Evolutionary conservation across 1,284 basidiomycete genomes (phyloP), one percentile per base, ranked within the genome.

Genomic region (Coriolopsis trogii): DNA sequence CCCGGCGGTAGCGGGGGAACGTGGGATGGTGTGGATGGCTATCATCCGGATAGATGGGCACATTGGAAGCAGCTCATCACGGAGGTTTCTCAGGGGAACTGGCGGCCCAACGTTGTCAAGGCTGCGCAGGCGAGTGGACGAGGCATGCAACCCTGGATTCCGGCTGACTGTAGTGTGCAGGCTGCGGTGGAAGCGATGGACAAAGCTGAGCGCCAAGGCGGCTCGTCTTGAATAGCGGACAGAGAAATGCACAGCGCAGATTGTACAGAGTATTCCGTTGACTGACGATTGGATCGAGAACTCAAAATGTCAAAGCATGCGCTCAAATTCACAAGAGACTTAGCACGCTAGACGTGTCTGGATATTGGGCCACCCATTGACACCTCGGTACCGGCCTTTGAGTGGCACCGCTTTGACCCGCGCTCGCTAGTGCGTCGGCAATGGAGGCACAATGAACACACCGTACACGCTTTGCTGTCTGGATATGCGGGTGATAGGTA

Each of bases 1-100:
- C 46, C 54, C 3, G 54, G 54, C 2, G 28, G 31, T 15, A 56
- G 55, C 23, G 47, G 47, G 1, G 55, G 55, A 2, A 53, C 55
- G 6, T 56, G 55, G 55, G 43, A 53, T 6, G 55, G 55, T 3
- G 55, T 50, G 13, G 47, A 50, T 30, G 55, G 55, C 24, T 56
- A 52, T 16, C 46, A 56, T 25, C 49, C 54, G 9, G 46, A 51
- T 9, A 29, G 54, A n/a, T 56, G 54, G 54, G 46, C 39, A 12
- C 43, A 42, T 29, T 56, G 54, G 54, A 56, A 49, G 34, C 30
- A 20, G 3, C 46, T 52, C 7, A 24, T 56, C 29, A 16, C 28
- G n/a, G 34, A 48, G 9, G 26, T 51, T 4, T 24, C 33, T 8
- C n/a, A 41, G 9, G 41, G 47, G 2, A 31, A 30, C n/a, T 49